phyloP scores from a whole-genome alignment of 306 rosid species.

The Fagus crenata region DNA sequence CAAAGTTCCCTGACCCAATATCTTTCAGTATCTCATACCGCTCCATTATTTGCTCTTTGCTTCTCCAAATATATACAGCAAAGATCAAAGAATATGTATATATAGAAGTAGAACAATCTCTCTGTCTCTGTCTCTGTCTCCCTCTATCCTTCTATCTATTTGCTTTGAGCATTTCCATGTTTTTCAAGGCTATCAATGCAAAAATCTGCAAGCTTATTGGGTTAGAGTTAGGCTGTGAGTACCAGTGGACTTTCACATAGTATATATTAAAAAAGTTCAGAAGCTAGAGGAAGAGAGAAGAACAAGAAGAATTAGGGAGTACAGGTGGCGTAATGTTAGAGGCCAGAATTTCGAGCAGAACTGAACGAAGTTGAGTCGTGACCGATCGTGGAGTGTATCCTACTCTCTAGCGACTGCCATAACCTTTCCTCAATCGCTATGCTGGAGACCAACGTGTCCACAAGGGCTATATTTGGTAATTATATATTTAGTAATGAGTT shows the following conservation, averaged over 20 bases:
- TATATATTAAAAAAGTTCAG: slow-evolving; percentile 2
- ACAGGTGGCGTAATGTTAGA: slow-evolving; percentile 14
- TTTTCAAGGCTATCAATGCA: slow-evolving; percentile 37
- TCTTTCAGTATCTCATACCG: slow-evolving; percentile 74
- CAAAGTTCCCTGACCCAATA: slow-evolving; percentile 96
- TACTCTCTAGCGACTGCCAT: neutral
- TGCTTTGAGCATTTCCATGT: slow-evolving; percentile 38
- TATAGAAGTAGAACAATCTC: neutral
- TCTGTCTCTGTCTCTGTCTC: slow-evolving; percentile 12
- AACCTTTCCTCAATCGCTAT: neutral
- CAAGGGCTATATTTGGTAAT: neutral
- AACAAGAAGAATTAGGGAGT: neutral
- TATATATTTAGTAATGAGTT: no score
- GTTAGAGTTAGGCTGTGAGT: slow-evolving; percentile 10
- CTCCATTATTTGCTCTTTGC: slow-evolving; percentile 53
- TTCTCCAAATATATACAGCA: neutral
- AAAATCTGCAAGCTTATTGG: slow-evolving; percentile 33
- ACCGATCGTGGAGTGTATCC: neutral
- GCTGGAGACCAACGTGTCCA: neutral
- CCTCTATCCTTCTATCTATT: slow-evolving; percentile 31
- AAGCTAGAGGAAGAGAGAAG: slow-evolving; percentile 2
- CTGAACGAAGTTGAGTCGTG: slow-evolving; percentile 1
- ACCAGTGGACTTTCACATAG: neutral
- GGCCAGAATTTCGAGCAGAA: slow-evolving; percentile 22
- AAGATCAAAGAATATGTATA: neutral